Percentiles rank a stretch among this genome's conserved stretches.
Conservation (phyloP, 306 rosid species). For the Vicia faba region DNA sequence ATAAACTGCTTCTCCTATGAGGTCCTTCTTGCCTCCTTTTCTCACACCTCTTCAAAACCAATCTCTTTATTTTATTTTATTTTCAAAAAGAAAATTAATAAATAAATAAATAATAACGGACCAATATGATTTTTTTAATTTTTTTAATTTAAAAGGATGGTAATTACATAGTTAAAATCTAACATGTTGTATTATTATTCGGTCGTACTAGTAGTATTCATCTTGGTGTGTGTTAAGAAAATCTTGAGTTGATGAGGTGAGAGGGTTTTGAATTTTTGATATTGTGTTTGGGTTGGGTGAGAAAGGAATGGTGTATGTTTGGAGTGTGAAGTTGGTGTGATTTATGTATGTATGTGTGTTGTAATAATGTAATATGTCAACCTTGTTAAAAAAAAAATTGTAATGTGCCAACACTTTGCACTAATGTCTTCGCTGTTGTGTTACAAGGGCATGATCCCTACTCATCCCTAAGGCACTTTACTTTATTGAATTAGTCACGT, state of each 20-base stretch:
- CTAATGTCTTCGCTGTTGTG: slow-evolving; percentile 4
- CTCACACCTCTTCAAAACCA: slow-evolving; percentile 48
- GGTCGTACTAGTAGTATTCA: neutral
- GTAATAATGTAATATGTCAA: neutral
- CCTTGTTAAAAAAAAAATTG: neutral
- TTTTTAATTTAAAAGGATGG: neutral
- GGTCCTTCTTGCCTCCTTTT: slow-evolving; percentile 39
- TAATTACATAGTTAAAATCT: neutral
- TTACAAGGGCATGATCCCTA: slow-evolving; percentile 8
- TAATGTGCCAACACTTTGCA: slow-evolving; percentile 30
- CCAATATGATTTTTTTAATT: slow-evolving; percentile 35
- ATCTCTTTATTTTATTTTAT: slow-evolving; percentile 16
- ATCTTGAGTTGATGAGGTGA: neutral
- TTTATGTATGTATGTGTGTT: neutral
- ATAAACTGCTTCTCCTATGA: slow-evolving; percentile 35
- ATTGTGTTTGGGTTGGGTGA: slow-evolving; percentile 5
- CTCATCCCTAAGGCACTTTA: neutral
- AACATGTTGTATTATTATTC: slow-evolving; percentile 7
- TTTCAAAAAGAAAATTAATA: neutral
- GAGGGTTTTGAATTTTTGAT: neutral
- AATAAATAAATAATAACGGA: neutral
- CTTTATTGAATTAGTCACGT: slow-evolving; percentile 18
- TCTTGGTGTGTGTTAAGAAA: slow-evolving; percentile 11
- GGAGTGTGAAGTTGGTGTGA: neutral
- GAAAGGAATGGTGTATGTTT: neutral